Evolutionary conservation across 2,329 filamentous ascomycete species (phyloP).

Genomic region (Chrysoporthe cubensis): DNA sequence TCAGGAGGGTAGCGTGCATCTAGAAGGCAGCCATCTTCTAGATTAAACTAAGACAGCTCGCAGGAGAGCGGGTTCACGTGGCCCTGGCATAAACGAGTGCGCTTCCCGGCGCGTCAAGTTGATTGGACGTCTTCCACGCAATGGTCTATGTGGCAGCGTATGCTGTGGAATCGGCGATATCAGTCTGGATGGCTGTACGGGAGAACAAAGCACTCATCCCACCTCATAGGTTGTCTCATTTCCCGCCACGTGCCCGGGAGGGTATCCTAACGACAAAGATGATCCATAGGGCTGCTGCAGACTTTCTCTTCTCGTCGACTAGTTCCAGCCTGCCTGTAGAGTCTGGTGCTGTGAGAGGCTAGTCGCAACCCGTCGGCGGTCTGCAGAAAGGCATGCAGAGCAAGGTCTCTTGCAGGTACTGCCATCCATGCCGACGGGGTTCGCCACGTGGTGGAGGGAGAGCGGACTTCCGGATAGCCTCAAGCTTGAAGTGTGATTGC

Average conservation of each 20-base stretch:
- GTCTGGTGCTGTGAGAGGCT: background rate
- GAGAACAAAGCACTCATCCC: too few species aligned
- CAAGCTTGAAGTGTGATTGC: background rate
- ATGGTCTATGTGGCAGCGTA: too few species aligned
- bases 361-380: background rate
- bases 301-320: background rate
- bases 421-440: conserved; percentile 3
- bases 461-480: conserved; percentile 4
- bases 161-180: too few species aligned
- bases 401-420: conserved; percentile 6
- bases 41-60: background rate
- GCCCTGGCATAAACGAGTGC: background rate
- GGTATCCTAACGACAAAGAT: too few species aligned
- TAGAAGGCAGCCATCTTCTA: background rate
- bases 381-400: conserved; percentile 13
- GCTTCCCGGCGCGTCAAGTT: background rate
- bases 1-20: too few species aligned
- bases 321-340: background rate
- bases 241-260: too few species aligned
- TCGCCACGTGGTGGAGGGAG: conserved; percentile 15
- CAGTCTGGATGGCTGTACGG: too few species aligned
- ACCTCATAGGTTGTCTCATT: too few species aligned
- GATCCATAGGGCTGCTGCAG: background rate
- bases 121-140: too few species aligned
- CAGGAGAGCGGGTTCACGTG: background rate